Conservation (phyloP, 768 basidiomycete genomes). For the Lentinula detonsa region DNA sequence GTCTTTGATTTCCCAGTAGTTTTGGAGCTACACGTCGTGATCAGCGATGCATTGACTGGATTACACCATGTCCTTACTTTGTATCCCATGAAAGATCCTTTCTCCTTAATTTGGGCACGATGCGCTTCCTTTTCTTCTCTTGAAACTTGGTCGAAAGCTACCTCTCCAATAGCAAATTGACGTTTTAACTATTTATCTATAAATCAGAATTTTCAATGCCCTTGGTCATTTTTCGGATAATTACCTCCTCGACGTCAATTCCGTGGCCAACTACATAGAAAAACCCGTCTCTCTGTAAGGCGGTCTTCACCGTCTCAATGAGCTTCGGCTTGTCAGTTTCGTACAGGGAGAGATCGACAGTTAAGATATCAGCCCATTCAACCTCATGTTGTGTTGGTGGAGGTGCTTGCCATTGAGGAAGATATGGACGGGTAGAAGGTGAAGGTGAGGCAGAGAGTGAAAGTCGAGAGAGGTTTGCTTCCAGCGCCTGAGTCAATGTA, state of each 20-base stretch:
- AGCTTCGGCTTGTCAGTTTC: slow-evolving; percentile 20
- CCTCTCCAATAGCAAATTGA: slow-evolving; percentile 24
- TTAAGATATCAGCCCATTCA: slow-evolving; percentile 29
- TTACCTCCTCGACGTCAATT: slow-evolving; percentile 18
- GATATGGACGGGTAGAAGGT: not conserved
- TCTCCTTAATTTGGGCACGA: slow-evolving; percentile 24
- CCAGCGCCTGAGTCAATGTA: not conserved
- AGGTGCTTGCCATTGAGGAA: slow-evolving; percentile 16
- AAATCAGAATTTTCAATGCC: not conserved
- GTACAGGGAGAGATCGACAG: slow-evolving; percentile 27
- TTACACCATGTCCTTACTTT: slow-evolving; percentile 15
- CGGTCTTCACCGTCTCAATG: slow-evolving; percentile 21
- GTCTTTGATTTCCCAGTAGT: slow-evolving; percentile 29
- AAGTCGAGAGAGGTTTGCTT: not conserved
- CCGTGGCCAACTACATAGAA: slow-evolving; percentile 30
- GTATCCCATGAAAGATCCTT: slow-evolving; percentile 29
- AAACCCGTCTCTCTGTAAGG: slow-evolving; percentile 26
- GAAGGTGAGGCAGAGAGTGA: not conserved
- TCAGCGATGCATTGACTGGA: not conserved
- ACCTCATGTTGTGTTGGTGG: slow-evolving; percentile 17
- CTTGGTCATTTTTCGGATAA: not conserved
- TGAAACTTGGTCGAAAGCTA: slow-evolving; percentile 23
- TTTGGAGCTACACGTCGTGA: slow-evolving; percentile 19
- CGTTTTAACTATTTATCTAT: slow-evolving; percentile 17
- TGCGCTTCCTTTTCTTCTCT: slow-evolving; percentile 25